Base-by-base conservation (phyloP, 352 stramenopile genomes). In the Globisporangium rhizosaccharum region DNA sequence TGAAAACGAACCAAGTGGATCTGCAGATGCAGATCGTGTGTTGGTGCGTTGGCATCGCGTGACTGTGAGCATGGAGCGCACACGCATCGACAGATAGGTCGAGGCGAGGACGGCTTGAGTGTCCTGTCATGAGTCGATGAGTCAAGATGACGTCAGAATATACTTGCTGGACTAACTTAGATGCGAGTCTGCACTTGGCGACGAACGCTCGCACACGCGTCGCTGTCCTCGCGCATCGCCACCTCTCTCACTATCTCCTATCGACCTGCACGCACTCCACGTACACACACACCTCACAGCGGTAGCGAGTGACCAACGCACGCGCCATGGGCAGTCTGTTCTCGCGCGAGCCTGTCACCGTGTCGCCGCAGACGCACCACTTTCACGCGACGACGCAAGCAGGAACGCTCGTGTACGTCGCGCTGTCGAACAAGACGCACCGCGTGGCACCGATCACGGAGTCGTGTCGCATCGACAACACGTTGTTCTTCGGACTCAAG, bases 371-470 rank as follows among this genome's bases (percentile, higher is more conserved):
- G 55, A 87, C 76, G 15, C 76, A 88, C 60, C 67, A 81, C 61
- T 85, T 87, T 65, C 74, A 77, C 39, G 53, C 76, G 17, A 84
- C 76, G 51, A 87, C 70, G 20, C 80, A 88, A 66, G 80, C 82
- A 7, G 79, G 79, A 15, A 89, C 79, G 49, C 79, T 91, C 65
- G 74, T 88, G 48, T 87, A 86, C 66, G 79, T 84, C 25, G 79
- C 76, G 17, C 63, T 87, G 28, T 82, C 82, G 26, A 91, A 89
- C 68, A 82, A 85, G 61, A 78, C 75, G 52, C 74, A 81, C 44
- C 68, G 72, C 45, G 62, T 84, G 25, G 70, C 68, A 39, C 60
- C 71, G 11, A 71, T 86, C 61, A 87, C 76, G 5, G 79, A 89
- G 63, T 89, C 79, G 33, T 68, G 68, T 37, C 59, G 59, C 50